Evolutionary conservation across 352 stramenopile species (phyloP).

Genomic region (Globisporangium alternatum): DNA sequence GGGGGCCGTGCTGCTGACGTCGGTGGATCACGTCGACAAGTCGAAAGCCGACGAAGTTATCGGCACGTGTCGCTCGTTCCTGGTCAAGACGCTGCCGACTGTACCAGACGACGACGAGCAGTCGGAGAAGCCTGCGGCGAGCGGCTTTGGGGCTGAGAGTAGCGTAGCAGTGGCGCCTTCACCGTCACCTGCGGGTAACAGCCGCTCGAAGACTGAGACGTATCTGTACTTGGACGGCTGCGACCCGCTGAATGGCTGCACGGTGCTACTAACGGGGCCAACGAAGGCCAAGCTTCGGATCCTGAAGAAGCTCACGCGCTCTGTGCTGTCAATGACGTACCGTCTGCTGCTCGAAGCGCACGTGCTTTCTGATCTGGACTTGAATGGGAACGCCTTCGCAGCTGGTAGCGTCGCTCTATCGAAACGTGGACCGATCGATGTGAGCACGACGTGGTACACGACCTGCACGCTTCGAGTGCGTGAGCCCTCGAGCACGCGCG

Average conservation of each 20-base stretch:
- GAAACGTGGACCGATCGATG: not conserved
- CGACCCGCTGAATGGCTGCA: conserved; percentile 92
- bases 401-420: not conserved
- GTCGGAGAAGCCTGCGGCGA: not conserved
- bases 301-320: conserved; percentile 90
- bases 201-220: conserved; percentile 59
- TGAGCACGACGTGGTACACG: conserved; percentile 59
- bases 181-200: conserved; percentile 7
- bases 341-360: conserved; percentile 95
- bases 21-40: conserved; percentile 91
- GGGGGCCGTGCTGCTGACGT: conserved; percentile 89
- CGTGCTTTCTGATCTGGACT: conserved; percentile 88
- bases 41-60: conserved; percentile 46
- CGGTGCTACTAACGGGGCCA: conserved; percentile 91
- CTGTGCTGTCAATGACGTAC: conserved; percentile 93
- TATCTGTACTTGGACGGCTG: conserved; percentile 95
- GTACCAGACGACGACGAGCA: conserved; percentile 43
- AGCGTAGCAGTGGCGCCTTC: conserved; percentile 18
- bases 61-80: conserved; percentile 64
- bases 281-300: conserved; percentile 87
- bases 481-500: conserved; percentile 38
- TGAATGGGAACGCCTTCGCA: conserved; percentile 39
- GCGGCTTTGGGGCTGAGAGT: conserved; percentile 8
- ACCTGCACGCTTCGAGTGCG: conserved; percentile 66
- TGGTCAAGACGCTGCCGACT: conserved; percentile 55